A percentile compares a stretch with the other conserved stretches of the same genome.
Conservation (phyloP, 208 protist species). For the Leishmania martiniquensis region DNA sequence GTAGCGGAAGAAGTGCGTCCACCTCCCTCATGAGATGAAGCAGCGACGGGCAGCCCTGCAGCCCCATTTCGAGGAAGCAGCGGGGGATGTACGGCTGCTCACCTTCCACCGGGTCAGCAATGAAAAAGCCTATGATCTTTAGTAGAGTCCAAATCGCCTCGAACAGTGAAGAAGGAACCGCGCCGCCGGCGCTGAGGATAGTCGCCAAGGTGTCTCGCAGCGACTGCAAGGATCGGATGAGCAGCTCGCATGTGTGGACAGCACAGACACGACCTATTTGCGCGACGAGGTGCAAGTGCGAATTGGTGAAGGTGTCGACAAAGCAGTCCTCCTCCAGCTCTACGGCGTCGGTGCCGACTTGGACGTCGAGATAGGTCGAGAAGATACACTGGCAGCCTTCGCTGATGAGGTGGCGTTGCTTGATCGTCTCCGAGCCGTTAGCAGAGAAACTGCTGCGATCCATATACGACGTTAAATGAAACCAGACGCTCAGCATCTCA, state of each 20-base stretch:
- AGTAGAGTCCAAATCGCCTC: slow-evolving; percentile 72
- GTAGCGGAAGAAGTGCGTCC: slow-evolving; percentile 22
- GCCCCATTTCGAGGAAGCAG: slow-evolving; percentile 52
- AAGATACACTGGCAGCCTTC: slow-evolving; percentile 41
- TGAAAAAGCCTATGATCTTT: slow-evolving; percentile 58
- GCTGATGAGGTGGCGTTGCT: slow-evolving; percentile 20
- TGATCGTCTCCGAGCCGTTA: neutral
- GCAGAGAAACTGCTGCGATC: slow-evolving; percentile 34
- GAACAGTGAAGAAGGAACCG: slow-evolving; percentile 14
- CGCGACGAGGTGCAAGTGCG: slow-evolving; percentile 70
- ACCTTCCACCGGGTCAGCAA: slow-evolving; percentile 68
- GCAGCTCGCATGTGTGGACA: slow-evolving; percentile 22
- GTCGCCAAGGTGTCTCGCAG: slow-evolving; percentile 6
- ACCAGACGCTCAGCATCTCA: slow-evolving; percentile 66
- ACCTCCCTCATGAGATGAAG: slow-evolving; percentile 36
- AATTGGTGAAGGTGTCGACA: slow-evolving; percentile 62
- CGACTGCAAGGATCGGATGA: slow-evolving; percentile 13
- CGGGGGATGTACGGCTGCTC: slow-evolving; percentile 75
- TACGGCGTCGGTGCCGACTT: slow-evolving; percentile 23
- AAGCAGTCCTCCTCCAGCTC: slow-evolving; percentile 65
- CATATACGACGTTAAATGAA: slow-evolving; percentile 35
- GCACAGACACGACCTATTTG: slow-evolving; percentile 57
- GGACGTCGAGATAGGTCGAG: slow-evolving; percentile 28
- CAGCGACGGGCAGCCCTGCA: slow-evolving; percentile 19
- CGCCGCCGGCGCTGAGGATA: neutral